Evolutionary conservation across 2,329 filamentous ascomycete genomes (phyloP).

Genomic region (Aspergillus sp.): DNA sequence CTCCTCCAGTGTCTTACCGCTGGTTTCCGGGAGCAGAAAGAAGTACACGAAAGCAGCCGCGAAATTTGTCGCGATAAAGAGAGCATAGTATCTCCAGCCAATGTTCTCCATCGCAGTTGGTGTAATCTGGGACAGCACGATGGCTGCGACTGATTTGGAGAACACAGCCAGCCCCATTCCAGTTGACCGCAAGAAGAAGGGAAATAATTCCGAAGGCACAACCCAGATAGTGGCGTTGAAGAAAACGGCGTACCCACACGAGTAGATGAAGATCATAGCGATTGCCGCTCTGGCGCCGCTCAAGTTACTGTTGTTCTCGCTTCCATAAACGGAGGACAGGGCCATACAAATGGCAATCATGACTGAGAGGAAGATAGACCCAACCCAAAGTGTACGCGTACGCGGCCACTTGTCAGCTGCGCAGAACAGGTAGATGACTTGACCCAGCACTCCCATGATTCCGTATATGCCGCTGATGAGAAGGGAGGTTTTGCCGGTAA

Average conservation of each 20-base stretch:
- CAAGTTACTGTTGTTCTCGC: constrained; percentile 22
- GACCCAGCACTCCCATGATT: constrained; percentile 44
- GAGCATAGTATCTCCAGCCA: constrained; percentile 46
- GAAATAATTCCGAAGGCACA: constrained; percentile 40
- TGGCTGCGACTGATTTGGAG: constrained; percentile 33
- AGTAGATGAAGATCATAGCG: constrained; percentile 46
- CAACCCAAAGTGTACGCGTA: constrained; percentile 37
- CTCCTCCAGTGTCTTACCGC: constrained; percentile 28
- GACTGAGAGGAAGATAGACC: constrained; percentile 31
- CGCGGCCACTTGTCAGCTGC: constrained; percentile 42
- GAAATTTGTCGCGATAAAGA: constrained; percentile 42
- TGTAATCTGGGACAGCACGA: constrained; percentile 38
- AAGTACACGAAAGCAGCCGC: constrained; percentile 40
- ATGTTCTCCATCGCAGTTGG: constrained; percentile 42
- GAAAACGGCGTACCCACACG: constrained; percentile 41
- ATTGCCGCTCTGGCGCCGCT: constrained; percentile 38
- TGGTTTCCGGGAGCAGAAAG: constrained; percentile 44
- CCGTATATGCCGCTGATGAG: constrained; percentile 44
- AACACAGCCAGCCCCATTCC: constrained; percentile 39
- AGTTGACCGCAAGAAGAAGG: constrained; percentile 36
- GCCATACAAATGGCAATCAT: constrained; percentile 36
- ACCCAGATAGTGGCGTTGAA: constrained; percentile 46
- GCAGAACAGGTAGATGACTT: constrained; percentile 37
- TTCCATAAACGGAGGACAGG: constrained; percentile 27
- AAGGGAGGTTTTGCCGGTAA: constrained; percentile 35